These are phyloP conservation scores for Abrus pulchellus DNA, from an alignment of 306 rosid species.

Conservation along the genomic window DNA sequence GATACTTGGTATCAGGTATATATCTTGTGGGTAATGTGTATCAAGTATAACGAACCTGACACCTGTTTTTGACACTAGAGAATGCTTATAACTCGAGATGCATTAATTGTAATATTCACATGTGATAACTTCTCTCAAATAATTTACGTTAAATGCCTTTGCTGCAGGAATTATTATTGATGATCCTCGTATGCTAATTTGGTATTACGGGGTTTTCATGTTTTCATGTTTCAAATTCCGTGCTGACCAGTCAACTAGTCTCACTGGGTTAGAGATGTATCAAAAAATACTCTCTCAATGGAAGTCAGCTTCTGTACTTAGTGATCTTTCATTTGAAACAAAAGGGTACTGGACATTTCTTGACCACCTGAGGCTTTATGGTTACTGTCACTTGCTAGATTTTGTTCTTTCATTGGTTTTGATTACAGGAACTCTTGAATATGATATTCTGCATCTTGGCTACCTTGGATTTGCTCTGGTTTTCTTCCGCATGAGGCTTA, in stretches of 20 bases:
- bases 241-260: slow-evolving; percentile 74
- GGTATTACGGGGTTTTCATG: slow-evolving; percentile 89
- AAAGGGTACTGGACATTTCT: slow-evolving; percentile 95
- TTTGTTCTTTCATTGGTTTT: slow-evolving; percentile 86
- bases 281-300: slow-evolving; percentile 74
- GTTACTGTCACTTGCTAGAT: slow-evolving; percentile 89
- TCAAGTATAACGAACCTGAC: background rate
- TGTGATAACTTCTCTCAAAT: slow-evolving; percentile 35
- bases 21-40: slow-evolving; percentile 29
- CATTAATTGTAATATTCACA: slow-evolving; percentile 30
- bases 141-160: slow-evolving; percentile 37
- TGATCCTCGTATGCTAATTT: slow-evolving; percentile 80
- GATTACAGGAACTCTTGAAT: slow-evolving; percentile 94
- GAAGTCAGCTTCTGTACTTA: slow-evolving; percentile 76
- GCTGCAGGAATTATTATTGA: slow-evolving; percentile 79
- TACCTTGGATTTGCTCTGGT: slow-evolving; percentile 94
- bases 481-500: slow-evolving; percentile 82
- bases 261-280: slow-evolving; percentile 68
- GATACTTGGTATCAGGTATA: slow-evolving; percentile 40
- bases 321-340: slow-evolving; percentile 92
- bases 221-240: slow-evolving; percentile 91
- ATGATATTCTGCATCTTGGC: slow-evolving; percentile 92
- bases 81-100: slow-evolving; percentile 29
- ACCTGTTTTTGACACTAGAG: slow-evolving; percentile 18
- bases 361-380: slow-evolving; percentile 87